Evolutionary conservation across 1,284 basidiomycete species (phyloP).

Genomic region (Pyrrhoderma noxium): DNA sequence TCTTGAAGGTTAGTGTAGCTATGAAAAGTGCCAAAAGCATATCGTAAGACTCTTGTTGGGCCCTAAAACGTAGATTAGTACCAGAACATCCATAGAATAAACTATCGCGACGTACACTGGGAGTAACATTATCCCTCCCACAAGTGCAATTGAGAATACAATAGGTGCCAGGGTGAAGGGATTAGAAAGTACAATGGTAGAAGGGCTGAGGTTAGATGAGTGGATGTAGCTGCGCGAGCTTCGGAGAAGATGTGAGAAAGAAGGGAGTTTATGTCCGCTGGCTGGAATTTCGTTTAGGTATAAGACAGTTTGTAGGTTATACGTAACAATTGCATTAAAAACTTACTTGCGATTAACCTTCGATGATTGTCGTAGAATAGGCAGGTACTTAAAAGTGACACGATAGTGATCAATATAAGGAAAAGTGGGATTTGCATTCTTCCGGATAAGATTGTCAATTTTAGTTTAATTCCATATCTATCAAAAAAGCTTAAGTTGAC

Average conservation of each 20-base stretch:
- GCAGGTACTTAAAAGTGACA: conserved; percentile 47
- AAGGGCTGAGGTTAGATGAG: neutral
- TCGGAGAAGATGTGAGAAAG: conserved; percentile 8
- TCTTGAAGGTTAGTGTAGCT: conserved; percentile 67
- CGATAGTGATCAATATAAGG: conserved; percentile 50
- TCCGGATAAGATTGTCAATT: conserved; percentile 1
- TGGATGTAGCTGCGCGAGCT: conserved; percentile 5
- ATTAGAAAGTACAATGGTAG: conserved; percentile 25
- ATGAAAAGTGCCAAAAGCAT: conserved; percentile 68
- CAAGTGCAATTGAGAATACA: conserved; percentile 11
- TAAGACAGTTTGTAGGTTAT: conserved; percentile 28
- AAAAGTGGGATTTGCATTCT: conserved; percentile 68
- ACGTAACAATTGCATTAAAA: neutral
- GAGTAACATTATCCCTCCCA: conserved; percentile 8
- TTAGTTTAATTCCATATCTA: neutral
- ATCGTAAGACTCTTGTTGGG: conserved; percentile 63
- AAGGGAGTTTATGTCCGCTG: conserved; percentile 15
- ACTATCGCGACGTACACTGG: conserved; percentile 25
- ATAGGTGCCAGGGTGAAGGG: conserved; percentile 35
- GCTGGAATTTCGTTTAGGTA: conserved; percentile 24
- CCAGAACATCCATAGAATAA: conserved; percentile 17
- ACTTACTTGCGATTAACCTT: conserved; percentile 60
- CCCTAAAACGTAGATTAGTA: conserved; percentile 27
- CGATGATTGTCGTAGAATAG: conserved; percentile 58
- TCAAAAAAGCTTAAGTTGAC: neutral